Percentiles rank a stretch among this genome's conserved stretches.
These are phyloP conservation scores for Thamnidium elegans DNA, from an alignment of 192 early-diverging fungal species.

Conservation along the genomic window DNA sequence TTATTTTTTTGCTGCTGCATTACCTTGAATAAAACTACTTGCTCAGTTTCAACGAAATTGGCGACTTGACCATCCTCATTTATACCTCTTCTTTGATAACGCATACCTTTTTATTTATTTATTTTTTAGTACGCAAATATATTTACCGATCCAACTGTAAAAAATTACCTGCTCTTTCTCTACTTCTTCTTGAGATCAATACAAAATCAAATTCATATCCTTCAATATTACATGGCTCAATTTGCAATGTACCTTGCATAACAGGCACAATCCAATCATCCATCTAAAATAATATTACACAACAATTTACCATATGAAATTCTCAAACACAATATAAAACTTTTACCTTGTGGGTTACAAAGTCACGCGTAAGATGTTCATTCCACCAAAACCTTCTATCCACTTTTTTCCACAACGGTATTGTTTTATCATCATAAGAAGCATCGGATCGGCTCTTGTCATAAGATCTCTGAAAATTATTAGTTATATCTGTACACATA, in stretches of 20 bases:
- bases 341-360: constrained; percentile 44
- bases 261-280: constrained; percentile 56
- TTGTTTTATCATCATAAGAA: background rate
- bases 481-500: constrained; percentile 39
- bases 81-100: constrained; percentile 88
- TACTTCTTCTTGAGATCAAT: constrained; percentile 67
- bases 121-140: background rate
- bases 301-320: background rate
- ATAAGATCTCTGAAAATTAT: constrained; percentile 35
- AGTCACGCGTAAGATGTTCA: constrained; percentile 43
- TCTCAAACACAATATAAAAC: background rate
- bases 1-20: background rate
- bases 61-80: constrained; percentile 84
- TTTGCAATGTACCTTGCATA: constrained; percentile 70
- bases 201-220: constrained; percentile 59
- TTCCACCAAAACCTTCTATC: constrained; percentile 63
- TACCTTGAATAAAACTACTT: constrained; percentile 68
- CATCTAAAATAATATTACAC: constrained; percentile 30
- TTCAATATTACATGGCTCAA: constrained; percentile 58
- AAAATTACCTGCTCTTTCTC: constrained; percentile 46
- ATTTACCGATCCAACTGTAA: background rate
- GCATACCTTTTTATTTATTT: constrained; percentile 62
- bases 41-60: constrained; percentile 98
- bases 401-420: constrained; percentile 18
- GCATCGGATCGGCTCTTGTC: constrained; percentile 30